Evolutionary conservation across 2,329 filamentous ascomycete genomes (phyloP), one percentile per base, ranked within the genome.

Genomic region (Huntiella omanensis): DNA sequence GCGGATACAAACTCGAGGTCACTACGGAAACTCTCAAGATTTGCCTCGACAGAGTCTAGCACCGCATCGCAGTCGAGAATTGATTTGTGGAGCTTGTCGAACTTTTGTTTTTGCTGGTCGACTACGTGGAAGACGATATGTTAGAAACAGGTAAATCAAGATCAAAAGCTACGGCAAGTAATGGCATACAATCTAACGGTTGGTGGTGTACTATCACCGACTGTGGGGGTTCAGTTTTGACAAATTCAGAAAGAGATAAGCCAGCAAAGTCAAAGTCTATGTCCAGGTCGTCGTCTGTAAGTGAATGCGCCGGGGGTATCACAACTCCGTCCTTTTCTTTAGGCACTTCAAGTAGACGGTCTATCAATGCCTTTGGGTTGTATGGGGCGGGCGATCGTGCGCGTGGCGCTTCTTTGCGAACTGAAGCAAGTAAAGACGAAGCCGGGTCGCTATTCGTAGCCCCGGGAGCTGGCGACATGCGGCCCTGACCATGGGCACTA

Each of bases 31-130:
- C 80, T 88, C 34, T 83, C 83, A 45, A 98, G 69, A 59, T 95
- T 96, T 32, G 75, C 78, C 64, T 98, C 88, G 46, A 98, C 91
- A 0, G 87, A 94, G 60, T 79, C 83, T 40, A 96, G 71, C 43
- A 96, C 84, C 58, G 93, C 82, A 61, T 98, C 91, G 64, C 88
- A 98, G 43, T 84, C 83, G 58, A 70, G 63, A 55, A 98, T 96
- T 3, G 87, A 92, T 55, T 73, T 76, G 62, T 96, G 91, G 37
- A 98, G 69, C 48, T 92, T 85, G 60, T 95, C 80, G 55, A 93
- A 93, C 56, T 80, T 87, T 56, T 80, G 69, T 59, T 80, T 83
- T 53, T 94, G 84, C 53, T 72, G 73, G 60, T 91, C 81, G 59
- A 86, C 84, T 78, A 52, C 41, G 52, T 35, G 16, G 12, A 36